Evolutionary conservation across 345 rosid species (phyloP).

Genomic region (Barbarea vulgaris): DNA sequence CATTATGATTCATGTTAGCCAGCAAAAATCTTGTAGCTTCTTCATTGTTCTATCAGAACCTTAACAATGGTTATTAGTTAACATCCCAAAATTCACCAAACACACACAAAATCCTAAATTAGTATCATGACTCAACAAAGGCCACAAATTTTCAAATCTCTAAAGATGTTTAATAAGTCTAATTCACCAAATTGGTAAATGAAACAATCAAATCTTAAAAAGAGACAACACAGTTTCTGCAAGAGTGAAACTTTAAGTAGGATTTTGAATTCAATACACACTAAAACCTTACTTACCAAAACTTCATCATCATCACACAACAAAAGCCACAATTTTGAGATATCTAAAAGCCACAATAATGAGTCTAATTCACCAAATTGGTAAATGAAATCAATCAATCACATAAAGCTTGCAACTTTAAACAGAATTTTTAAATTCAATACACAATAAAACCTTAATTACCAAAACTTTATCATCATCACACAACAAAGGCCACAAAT

Average conservation of each 20-base stretch:
- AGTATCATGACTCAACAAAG: not conserved
- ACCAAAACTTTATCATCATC: conserved; percentile 50
- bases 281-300: conserved; percentile 44
- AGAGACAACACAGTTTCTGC: not conserved
- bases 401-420: too few species aligned
- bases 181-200: not conserved
- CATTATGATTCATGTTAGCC: not conserved
- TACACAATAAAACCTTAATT: not conserved
- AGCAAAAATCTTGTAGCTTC: not conserved
- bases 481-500: too few species aligned
- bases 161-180: not conserved
- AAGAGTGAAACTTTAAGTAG: not conserved
- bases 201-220: not conserved
- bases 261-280: not conserved
- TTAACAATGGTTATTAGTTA: not conserved
- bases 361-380: too few species aligned
- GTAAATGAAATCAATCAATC: too few species aligned
- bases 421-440: not conserved
- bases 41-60: not conserved
- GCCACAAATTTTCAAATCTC: not conserved
- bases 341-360: too few species aligned
- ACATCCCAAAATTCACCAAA: not conserved
- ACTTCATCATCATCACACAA: conserved; percentile 16
- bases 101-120: too few species aligned
- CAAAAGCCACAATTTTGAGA: too few species aligned